These are phyloP conservation scores for Cystobasidium slooffiae DNA, from an alignment of 1,284 basidiomycete genomes.

Conservation along the genomic window DNA sequence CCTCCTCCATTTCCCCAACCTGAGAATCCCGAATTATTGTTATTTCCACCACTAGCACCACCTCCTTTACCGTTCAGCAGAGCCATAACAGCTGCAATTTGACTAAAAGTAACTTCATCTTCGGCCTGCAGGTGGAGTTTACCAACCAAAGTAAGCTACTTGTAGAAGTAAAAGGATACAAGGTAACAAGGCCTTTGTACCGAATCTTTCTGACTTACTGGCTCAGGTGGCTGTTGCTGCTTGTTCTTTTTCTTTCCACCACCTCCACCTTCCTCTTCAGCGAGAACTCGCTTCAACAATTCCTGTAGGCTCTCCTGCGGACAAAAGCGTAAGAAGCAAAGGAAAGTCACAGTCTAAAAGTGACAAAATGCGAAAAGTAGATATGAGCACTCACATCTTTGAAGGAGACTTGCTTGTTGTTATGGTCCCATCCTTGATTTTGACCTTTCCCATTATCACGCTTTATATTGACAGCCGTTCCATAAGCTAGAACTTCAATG, in stretches of 20 bases:
- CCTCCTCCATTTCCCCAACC: not conserved
- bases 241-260: slow-evolving; percentile 27
- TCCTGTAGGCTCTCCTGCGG: slow-evolving; percentile 10
- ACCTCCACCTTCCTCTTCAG: slow-evolving; percentile 4
- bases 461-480: slow-evolving; percentile 39
- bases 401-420: slow-evolving; percentile 12
- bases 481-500: slow-evolving; percentile 31
- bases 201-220: not conserved
- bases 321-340: not conserved
- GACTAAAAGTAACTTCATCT: slow-evolving; percentile 26
- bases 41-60: not conserved
- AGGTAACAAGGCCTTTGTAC: not conserved
- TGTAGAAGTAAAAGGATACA: not conserved
- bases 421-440: not conserved
- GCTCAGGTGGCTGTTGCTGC: slow-evolving; percentile 16
- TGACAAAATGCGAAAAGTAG: not conserved
- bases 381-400: not conserved
- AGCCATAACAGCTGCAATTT: slow-evolving; percentile 31
- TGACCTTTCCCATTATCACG: slow-evolving; percentile 20
- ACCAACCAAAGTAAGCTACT: not conserved
- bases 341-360: not conserved
- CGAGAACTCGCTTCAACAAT: slow-evolving; percentile 2
- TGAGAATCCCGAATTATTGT: not conserved
- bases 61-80: slow-evolving; percentile 1
- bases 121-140: not conserved